A percentile compares a stretch with the other conserved stretches of the same genome.
Conservation (phyloP, 441 rosid species). For the California macrophylla region DNA sequence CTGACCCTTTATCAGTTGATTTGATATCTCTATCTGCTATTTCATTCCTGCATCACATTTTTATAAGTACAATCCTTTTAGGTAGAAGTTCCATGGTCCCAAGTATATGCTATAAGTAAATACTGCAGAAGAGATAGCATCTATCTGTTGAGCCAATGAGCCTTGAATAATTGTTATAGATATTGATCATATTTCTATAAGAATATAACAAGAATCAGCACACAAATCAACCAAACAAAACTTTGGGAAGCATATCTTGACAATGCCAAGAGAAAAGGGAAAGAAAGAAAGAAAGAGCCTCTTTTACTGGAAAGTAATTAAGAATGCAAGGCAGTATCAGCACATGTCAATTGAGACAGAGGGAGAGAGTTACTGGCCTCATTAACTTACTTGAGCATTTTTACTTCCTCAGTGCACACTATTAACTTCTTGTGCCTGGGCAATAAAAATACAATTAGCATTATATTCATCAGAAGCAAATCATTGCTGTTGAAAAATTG, state of each 20-base stretch:
- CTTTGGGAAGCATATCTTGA: background rate
- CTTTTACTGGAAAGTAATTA: background rate
- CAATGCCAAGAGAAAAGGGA: background rate
- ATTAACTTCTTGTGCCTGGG: constrained; percentile 70
- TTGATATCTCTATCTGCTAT: constrained; percentile 27
- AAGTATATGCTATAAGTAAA: background rate
- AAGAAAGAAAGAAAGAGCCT: background rate
- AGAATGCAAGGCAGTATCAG: background rate
- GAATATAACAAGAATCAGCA: background rate
- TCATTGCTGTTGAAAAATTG: constrained; percentile 7
- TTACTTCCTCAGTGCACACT: constrained; percentile 62
- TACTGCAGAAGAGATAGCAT: constrained; percentile 3
- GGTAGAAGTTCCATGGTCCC: background rate
- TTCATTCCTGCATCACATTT: constrained; percentile 42
- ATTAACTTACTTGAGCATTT: constrained; percentile 53
- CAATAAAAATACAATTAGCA: constrained; percentile 17
- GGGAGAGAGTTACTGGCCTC: constrained; percentile 6
- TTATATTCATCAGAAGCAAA: background rate
- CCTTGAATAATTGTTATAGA: background rate
- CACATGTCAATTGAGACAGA: constrained; percentile 8
- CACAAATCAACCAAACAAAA: background rate
- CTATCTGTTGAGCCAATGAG: background rate
- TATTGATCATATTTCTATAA: background rate
- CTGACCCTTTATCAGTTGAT: constrained; percentile 34
- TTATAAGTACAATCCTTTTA: constrained; percentile 13